Base-by-base conservation (phyloP, 768 basidiomycete species). In the Lactarius hengduanensis region DNA sequence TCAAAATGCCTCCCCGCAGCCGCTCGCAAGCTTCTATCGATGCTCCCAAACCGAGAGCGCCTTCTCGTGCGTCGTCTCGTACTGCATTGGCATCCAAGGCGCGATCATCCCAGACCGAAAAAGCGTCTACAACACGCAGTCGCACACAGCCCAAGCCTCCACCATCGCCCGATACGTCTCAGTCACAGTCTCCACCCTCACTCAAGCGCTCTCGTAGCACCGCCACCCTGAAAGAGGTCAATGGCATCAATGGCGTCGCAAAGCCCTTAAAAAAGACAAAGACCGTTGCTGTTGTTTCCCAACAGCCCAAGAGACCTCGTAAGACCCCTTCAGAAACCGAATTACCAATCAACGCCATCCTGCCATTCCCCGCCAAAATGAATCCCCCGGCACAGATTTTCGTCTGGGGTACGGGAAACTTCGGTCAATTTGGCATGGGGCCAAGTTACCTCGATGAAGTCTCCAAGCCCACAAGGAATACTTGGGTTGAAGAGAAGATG, bases 361-460 rank as follows among this genome's bases (percentile, higher is more conserved):
- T 90, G 18, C 76, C 79, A 8, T 81, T 86, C 34, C 83, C 85
- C 10, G 73, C 79, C 57, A 83, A 84, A 63, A 71, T 79, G 55
- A 83, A 87, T 54, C 94, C 93, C 22, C 81, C 88, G 40, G 82
- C 86, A 16, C 82, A 88, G 50, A 80, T 95, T 20, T 96, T 95
- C 69, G 88, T 85, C 9, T 98, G 92, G 85, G 96, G 96, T 8
- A 87, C 89, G 13, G 95, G 94, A 32, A 95, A 96, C 76, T 94
- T 94, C 78, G 96, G 95, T 36, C 96, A 98, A 76, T 90, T 97
- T 72, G 97, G 96, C 38, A 85, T 96, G 80, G 96, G 96, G 43
- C 86, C 86, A 4, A 85, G 88, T 69, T 74, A 79, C 58, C 78
- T 94, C 38, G 86, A 81, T 64, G 93, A 96, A 76, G 82, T 90